Conservation (phyloP, 148 eudicot genomes). For the Persicaria maculosa region DNA sequence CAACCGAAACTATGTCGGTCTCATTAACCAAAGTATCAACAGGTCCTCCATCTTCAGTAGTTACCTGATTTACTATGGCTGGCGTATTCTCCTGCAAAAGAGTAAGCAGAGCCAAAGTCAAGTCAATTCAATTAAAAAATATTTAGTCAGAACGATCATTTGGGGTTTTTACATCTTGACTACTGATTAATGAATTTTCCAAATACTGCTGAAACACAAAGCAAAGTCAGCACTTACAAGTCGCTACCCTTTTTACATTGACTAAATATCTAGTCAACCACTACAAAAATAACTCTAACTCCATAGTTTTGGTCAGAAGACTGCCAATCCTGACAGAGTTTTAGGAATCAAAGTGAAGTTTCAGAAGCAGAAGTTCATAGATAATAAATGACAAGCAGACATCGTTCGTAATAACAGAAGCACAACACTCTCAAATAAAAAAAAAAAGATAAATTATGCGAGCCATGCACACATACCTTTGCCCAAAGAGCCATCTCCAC, state of each 20-base stretch:
- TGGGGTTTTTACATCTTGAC: not conserved
- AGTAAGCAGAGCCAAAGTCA: not conserved
- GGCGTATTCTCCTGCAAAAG: constrained; percentile 62
- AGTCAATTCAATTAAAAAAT: not conserved
- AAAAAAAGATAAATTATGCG: not conserved
- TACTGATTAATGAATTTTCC: not conserved
- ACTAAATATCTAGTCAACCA: not conserved
- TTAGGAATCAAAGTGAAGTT: not conserved
- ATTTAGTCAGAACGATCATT: not conserved
- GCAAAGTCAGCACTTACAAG: not conserved
- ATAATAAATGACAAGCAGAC: not conserved
- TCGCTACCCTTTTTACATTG: not conserved
- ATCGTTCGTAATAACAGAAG: not conserved
- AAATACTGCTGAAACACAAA: not conserved
- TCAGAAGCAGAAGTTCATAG: not conserved
- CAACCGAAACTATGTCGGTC: constrained; percentile 73
- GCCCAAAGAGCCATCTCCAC: constrained; percentile 99
- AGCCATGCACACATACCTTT: constrained; percentile 39
- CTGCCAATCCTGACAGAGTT: not conserved
- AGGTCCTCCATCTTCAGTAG: constrained; percentile 61
- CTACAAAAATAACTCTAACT: not conserved
- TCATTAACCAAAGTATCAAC: constrained; percentile 38
- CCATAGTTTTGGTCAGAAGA: not conserved
- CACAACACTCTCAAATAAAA: not conserved
- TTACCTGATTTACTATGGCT: constrained; percentile 32